A percentile compares a stretch with the other conserved stretches of the same genome.
Evolutionary conservation across 345 rosid genomes (phyloP).

Genomic region (Eucalyptus sp.): DNA sequence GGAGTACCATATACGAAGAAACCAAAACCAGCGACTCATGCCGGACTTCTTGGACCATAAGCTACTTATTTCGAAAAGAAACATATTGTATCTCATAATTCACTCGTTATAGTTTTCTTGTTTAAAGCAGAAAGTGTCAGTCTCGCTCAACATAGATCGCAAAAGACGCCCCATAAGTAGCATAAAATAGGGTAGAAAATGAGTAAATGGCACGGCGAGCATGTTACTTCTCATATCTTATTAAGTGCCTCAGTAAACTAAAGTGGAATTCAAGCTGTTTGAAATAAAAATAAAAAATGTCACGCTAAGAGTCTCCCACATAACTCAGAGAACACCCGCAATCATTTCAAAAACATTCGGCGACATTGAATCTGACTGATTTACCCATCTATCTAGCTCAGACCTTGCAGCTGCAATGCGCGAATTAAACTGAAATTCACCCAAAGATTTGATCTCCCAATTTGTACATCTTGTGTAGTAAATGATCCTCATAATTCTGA

Average conservation of each 20-base stretch:
- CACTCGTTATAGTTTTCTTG: not conserved
- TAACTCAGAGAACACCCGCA: not conserved
- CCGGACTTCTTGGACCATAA: not conserved
- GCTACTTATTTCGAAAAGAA: not conserved
- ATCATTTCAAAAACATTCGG: not conserved
- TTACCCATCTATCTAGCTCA: not conserved
- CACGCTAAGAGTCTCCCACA: not conserved
- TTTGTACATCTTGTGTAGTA: not conserved
- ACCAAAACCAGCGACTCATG: not conserved
- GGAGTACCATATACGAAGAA: not conserved
- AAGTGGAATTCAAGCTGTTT: not conserved
- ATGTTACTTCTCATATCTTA: not conserved
- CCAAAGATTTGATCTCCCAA: not conserved
- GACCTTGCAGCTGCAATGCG: not conserved
- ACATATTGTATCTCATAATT: not conserved
- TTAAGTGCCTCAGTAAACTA: not conserved
- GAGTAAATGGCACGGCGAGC: not conserved
- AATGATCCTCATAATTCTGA: not conserved
- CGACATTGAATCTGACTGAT: not conserved
- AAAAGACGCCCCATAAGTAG: not conserved
- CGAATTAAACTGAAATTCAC: not conserved
- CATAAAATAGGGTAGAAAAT: not conserved
- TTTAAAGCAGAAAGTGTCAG: not conserved
- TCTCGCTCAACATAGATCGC: not conserved
- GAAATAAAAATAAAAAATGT: not conserved